Percentiles rank a stretch among this genome's conserved stretches.
phyloP scores from a whole-genome alignment of 1,284 basidiomycete species.

The Melampsora larici-populina region DNA sequence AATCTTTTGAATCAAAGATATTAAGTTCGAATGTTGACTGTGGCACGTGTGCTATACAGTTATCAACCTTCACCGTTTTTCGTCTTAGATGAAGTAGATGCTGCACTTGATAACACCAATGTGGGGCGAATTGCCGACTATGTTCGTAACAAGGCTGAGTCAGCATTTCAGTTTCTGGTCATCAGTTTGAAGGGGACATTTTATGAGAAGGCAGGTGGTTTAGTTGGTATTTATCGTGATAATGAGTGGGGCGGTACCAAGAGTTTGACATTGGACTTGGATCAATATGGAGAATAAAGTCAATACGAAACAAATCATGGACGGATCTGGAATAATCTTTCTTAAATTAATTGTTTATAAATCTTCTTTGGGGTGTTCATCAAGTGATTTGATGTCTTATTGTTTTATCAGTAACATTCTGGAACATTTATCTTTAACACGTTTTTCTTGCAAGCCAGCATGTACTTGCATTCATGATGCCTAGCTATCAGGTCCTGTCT shows the following conservation, averaged over 20 bases:
- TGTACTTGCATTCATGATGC: no score
- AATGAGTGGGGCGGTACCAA: conserved; percentile 87
- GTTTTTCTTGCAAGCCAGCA: no score
- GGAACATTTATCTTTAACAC: no score
- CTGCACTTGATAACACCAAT: conserved; percentile 92
- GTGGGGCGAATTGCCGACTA: conserved; percentile 89
- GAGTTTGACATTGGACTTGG: conserved; percentile 80
- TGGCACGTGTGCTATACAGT: conserved; percentile 12
- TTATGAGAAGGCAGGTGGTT: conserved; percentile 83
- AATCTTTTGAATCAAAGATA: not conserved
- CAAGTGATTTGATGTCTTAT: no score
- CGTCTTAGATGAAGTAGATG: conserved; percentile 96
- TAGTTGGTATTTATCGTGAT: conserved; percentile 91
- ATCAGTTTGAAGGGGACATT: conserved; percentile 56
- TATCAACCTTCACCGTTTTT: conserved; percentile 99
- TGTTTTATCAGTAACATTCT: no score
- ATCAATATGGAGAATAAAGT: conserved; percentile 48
- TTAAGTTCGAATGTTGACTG: not conserved
- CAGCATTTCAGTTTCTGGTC: conserved; percentile 52
- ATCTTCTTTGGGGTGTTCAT: no score
- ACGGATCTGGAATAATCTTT: no score
- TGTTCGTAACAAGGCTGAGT: conserved; percentile 59
- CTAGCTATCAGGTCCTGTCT: no score
- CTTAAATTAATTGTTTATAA: no score
- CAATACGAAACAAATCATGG: not conserved